Evolutionary conservation across 192 early-diverging fungal species (phyloP), one percentile per base, ranked within the genome.

Genomic region (Coemansia sp.): DNA sequence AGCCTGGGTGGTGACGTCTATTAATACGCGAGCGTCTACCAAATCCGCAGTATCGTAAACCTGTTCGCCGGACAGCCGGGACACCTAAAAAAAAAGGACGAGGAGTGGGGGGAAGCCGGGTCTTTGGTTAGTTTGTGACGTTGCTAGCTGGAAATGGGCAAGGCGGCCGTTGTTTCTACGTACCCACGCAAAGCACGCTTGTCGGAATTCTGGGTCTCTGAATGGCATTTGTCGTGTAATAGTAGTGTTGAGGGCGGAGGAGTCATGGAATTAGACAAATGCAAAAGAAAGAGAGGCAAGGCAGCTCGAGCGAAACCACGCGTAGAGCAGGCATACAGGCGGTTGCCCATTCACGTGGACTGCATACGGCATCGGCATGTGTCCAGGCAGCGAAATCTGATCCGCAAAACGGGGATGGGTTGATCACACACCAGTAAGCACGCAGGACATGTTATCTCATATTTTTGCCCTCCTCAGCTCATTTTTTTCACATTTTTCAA

Each of bases 141-240:
- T 47, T 47, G 43, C 43, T 10, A 47, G n/a, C 13, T 23, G 50
- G 43, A 61, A 28, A 34, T 36, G 42, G 36, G 3, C 31, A 61
- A 47, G 34, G 57, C 23, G 21, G 16, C 28, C 18, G 33, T 14
- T n/a, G 28, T 25, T 25, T 12, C 18, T 34, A 45, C 61, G 12
- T 70, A 76, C 74, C 74, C 74, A 76, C 14, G 42, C 42, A 34
- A 76, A 41, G 35, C 74, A 76, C 3, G 74, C 74, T 62, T 68
- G 64, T 61, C 68, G 68, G 42, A 76, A 76, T 48, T 67, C 28
- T 33, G 59, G 41, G 43, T 67, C 48, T 53, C 68, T 41, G 64
- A 69, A 76, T 41, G 68, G 62, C 68, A 70, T 70, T 61, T 36
- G 34, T 8, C 39, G 63, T 11, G 33, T 31, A 45, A 28, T 13